A percentile compares a stretch with the other conserved stretches of the same genome.
phyloP scores from a whole-genome alignment of 164 flowering plant genomes.

The Magnolia changhungtana region DNA sequence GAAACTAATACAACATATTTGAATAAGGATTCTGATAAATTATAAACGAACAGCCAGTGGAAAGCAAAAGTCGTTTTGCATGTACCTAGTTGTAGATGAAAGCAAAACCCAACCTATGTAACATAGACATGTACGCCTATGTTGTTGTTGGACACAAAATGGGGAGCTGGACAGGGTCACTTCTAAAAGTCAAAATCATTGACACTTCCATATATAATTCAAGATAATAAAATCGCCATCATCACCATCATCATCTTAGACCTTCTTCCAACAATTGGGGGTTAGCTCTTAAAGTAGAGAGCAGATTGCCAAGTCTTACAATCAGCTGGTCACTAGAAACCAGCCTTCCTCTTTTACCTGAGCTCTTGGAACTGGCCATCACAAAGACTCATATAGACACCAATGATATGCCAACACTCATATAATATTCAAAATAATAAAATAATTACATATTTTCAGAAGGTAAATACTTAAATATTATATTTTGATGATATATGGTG shows the following conservation, averaged over 20 bases:
- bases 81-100: not conserved
- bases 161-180: not conserved
- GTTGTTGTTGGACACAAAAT: not conserved
- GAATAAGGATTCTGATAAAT: not conserved
- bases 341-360: not conserved
- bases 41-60: no score
- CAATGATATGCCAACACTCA: no score
- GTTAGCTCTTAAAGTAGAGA: not conserved
- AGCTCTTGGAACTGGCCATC: not conserved
- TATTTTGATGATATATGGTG: no score
- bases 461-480: no score
- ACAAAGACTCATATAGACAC: not conserved
- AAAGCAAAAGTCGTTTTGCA: not conserved
- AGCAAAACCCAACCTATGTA: not conserved
- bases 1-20: not conserved
- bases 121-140: not conserved
- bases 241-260: not conserved
- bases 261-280: not conserved
- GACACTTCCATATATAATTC: not conserved
- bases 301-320: not conserved
- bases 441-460: no score
- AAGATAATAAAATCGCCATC: not conserved
- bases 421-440: no score
- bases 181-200: not conserved
- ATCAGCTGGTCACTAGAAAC: not conserved